phyloP scores from a whole-genome alignment of 1,284 basidiomycete species.

The Heterobasidion occidentale region DNA sequence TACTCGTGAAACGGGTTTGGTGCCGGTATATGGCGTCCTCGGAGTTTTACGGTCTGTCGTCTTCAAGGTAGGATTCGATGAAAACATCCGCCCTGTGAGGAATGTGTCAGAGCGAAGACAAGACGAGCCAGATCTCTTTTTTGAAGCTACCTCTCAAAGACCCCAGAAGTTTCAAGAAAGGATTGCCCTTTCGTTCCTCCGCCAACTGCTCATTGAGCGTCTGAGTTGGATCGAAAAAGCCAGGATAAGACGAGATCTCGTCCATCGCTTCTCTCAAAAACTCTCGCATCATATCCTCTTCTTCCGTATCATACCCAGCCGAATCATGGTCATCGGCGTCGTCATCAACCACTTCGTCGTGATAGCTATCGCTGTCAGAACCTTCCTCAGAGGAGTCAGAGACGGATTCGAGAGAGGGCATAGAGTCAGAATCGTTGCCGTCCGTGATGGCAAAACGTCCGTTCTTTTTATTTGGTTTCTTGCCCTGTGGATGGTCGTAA shows the following conservation, averaged over 20 bases:
- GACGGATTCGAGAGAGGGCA: constrained; percentile 56
- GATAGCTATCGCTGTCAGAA: constrained; percentile 20
- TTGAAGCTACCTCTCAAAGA: constrained; percentile 51
- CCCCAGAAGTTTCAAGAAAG: constrained; percentile 65
- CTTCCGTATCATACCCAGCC: constrained; percentile 57
- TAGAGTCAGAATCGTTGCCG: constrained; percentile 37
- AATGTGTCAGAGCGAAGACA: background rate
- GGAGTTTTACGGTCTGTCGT: constrained; percentile 25
- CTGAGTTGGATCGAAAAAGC: constrained; percentile 40
- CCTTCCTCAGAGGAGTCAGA: constrained; percentile 44
- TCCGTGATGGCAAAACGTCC: constrained; percentile 43
- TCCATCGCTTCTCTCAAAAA: constrained; percentile 67
- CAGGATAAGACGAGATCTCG: constrained; percentile 44
- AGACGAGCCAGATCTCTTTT: background rate
- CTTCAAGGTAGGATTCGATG: constrained; percentile 49
- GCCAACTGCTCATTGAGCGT: constrained; percentile 31
- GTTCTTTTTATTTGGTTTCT: constrained; percentile 23
- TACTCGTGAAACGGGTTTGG: background rate
- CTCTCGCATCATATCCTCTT: constrained; percentile 56
- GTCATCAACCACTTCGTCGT: constrained; percentile 26
- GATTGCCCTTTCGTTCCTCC: constrained; percentile 56
- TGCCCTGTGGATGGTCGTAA: constrained; percentile 12
- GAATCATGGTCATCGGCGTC: constrained; percentile 29
- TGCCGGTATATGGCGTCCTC: constrained; percentile 14
- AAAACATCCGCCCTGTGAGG: constrained; percentile 59